A percentile compares a stretch with the other conserved stretches of the same genome.
Conservation (phyloP, 148 eudicot species). For the Vaccinium corymbosum region DNA sequence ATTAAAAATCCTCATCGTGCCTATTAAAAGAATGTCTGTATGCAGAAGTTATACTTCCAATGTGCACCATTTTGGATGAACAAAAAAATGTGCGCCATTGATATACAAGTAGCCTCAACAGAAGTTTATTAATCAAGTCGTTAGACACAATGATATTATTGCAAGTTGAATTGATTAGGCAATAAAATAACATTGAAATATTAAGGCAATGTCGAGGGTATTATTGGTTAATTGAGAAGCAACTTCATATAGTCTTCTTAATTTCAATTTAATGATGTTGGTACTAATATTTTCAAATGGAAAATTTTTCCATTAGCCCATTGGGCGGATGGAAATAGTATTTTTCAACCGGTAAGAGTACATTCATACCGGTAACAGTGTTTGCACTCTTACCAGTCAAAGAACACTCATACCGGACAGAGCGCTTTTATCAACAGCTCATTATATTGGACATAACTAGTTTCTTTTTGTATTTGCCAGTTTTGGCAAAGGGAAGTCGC, state of each 20-base stretch:
- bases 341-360: no score
- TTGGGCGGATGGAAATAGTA: no score
- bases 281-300: not conserved
- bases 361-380: no score
- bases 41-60: not conserved
- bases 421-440: no score
- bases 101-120: no score
- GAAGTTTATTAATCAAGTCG: not conserved
- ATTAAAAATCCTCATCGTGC: no score
- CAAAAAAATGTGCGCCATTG: no score
- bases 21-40: no score
- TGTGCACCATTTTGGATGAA: not conserved
- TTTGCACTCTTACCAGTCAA: no score
- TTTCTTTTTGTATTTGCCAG: constrained; percentile 23
- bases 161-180: not conserved
- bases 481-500: constrained; percentile 77
- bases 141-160: not conserved
- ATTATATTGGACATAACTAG: not conserved
- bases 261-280: not conserved
- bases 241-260: not conserved
- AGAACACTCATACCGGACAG: no score
- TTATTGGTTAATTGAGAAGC: not conserved
- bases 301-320: no score
- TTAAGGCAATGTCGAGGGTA: not conserved
- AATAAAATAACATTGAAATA: no score